Evolutionary conservation across 495 filamentous ascomycete genomes (phyloP), one percentile per base, ranked within the genome.

Genomic region (Recurvomyces mirabilis): DNA sequence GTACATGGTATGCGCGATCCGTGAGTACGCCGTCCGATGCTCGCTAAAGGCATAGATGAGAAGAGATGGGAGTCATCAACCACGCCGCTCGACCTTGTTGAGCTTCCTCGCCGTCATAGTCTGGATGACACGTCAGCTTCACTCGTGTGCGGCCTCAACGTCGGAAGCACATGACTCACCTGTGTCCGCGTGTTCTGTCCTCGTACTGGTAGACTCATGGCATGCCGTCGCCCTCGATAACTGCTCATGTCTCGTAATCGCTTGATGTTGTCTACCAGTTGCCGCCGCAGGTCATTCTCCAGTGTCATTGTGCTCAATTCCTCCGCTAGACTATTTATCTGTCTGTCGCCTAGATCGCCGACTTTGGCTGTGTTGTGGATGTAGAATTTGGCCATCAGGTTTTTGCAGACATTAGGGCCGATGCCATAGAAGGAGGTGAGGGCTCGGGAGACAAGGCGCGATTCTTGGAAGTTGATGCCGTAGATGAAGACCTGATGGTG

Each of bases 261-360:
- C 56, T 72, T 73, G 53, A 98, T 93, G 57, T 96, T 84, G 23
- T 94, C 86, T 52, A 75, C 65, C 30, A 94, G 53, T 40, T 84
- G 68, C 60, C 79, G 70, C 58, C 77, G 68, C 46, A 93, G 68
- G 52, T 98, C 88, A 55, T 84, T 94, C 61, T 96, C 93, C 48
- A 94, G 86, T 31, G 80, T 93, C 87, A 98, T 87, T 10, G 77
- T 79, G 5, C 88, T 84, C 29, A 98, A 69, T 55, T 87, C 83
- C 31, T 78, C 77, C n/a, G 76, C 84, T 42, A 98, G 69, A 36
- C 83, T 79, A 15, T 80, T 74, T 47, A 93, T 66, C 47, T 82
- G 82, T 58, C 82, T 77, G 46, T 74, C 74, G 39, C 70, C 67
- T 9, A 98, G 67, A 2, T 72, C 68, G 58, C 81, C 78, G 41